Evolutionary conservation across 1,284 basidiomycete species (phyloP).

Genomic region (Cryptococcus maquisensis): DNA sequence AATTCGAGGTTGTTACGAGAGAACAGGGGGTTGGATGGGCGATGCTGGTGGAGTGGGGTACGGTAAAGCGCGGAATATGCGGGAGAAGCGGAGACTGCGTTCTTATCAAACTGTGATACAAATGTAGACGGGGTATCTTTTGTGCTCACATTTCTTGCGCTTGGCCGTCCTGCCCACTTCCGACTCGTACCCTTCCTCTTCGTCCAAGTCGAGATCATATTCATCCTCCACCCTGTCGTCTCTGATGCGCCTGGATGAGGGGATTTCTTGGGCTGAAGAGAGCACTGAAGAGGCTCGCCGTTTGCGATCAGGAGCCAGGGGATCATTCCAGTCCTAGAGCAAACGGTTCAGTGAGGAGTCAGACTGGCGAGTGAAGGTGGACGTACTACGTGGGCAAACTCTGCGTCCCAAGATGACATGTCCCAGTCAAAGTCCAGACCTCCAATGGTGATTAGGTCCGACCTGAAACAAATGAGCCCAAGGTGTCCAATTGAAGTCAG

Average conservation of each 20-base stretch:
- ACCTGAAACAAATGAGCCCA: conserved; percentile 14
- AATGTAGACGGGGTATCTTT: not conserved
- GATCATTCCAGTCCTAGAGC: conserved; percentile 35
- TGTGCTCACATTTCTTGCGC: conserved; percentile 13
- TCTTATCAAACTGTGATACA: not conserved
- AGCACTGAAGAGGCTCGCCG: conserved; percentile 29
- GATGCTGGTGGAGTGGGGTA: conserved; percentile 9
- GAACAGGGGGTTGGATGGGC: conserved; percentile 9
- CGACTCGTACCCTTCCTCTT: conserved; percentile 11
- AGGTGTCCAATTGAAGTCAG: not conserved
- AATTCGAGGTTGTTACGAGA: conserved; percentile 5
- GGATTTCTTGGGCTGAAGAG: conserved; percentile 19
- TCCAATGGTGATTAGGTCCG: conserved; percentile 39
- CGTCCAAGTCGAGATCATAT: conserved; percentile 4
- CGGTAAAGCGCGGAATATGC: not conserved
- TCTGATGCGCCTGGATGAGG: conserved; percentile 1
- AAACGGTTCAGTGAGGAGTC: not conserved
- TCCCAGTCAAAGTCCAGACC: conserved; percentile 18
- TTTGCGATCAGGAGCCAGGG: conserved; percentile 14
- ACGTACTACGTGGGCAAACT: conserved; percentile 30
- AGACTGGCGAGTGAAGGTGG: not conserved
- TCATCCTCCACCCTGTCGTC: conserved; percentile 6
- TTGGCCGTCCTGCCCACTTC: conserved; percentile 9
- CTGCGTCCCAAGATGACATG: conserved; percentile 14
- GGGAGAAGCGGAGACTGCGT: conserved; percentile 4